A percentile compares a stretch with the other conserved stretches of the same genome.
Evolutionary conservation across 2,329 filamentous ascomycete species (phyloP).

Genomic region (Cryoendolithus antarcticus): DNA sequence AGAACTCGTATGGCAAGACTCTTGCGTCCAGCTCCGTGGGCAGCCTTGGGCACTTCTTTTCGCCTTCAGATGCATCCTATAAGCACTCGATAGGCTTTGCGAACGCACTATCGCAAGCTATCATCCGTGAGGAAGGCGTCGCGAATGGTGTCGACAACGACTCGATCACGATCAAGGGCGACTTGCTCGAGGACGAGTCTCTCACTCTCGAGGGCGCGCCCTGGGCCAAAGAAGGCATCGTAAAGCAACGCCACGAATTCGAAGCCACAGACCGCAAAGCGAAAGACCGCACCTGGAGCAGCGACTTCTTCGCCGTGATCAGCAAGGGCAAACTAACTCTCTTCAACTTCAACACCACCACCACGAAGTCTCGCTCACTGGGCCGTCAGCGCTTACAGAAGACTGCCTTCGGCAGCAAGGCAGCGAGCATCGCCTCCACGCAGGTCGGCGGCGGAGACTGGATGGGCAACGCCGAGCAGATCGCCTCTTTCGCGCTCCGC

Average conservation of each 20-base stretch:
- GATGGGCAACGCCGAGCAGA: slow-evolving; percentile 87
- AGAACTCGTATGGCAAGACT: slow-evolving; percentile 80
- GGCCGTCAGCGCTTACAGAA: slow-evolving; percentile 23
- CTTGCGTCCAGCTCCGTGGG: slow-evolving; percentile 87
- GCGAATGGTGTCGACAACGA: slow-evolving; percentile 32
- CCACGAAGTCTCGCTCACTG: slow-evolving; percentile 34
- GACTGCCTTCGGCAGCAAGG: slow-evolving; percentile 11
- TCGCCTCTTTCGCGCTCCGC: slow-evolving; percentile 76
- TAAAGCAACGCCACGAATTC: slow-evolving; percentile 93
- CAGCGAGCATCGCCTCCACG: slow-evolving; percentile 37
- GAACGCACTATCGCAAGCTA: slow-evolving; percentile 89
- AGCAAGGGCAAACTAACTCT: slow-evolving; percentile 89
- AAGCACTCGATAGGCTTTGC: slow-evolving; percentile 96
- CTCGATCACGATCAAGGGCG: slow-evolving; percentile 17
- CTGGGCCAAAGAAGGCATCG: slow-evolving; percentile 93
- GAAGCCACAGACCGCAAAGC: slow-evolving; percentile 83
- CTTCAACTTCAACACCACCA: slow-evolving; percentile 77
- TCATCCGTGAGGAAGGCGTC: slow-evolving; percentile 73
- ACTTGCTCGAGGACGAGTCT: slow-evolving; percentile 77
- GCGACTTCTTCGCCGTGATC: slow-evolving; percentile 85
- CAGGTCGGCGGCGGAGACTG: slow-evolving; percentile 92
- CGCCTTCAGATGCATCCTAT: slow-evolving; percentile 55
- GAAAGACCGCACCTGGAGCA: slow-evolving; percentile 82
- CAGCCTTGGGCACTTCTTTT: slow-evolving; percentile 67
- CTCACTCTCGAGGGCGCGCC: slow-evolving; percentile 87